Percentiles rank a stretch among this genome's conserved stretches.
Conservation (phyloP, 2,329 filamentous ascomycete genomes). For the Cladophialophora immunda region DNA sequence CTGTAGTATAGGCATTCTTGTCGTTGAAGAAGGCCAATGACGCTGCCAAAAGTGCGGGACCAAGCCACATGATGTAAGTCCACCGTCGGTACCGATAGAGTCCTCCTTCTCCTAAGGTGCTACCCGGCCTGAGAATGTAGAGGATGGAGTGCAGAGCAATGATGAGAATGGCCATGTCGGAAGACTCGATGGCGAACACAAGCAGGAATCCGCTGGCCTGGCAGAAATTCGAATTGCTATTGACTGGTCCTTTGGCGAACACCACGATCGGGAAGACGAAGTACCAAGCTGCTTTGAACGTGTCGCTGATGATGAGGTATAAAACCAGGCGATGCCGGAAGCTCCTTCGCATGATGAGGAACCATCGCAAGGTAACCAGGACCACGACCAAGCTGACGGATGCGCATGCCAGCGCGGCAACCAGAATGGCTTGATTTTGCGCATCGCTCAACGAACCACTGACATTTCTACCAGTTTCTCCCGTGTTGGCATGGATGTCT, state of each 20-base stretch:
- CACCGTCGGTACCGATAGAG: constrained; percentile 72
- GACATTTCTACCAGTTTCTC: background rate
- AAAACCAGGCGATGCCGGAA: constrained; percentile 81
- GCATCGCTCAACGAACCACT: constrained; percentile 20
- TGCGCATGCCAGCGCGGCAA: constrained; percentile 55
- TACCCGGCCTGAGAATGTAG: constrained; percentile 71
- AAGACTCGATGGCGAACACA: constrained; percentile 70
- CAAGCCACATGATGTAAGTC: constrained; percentile 66
- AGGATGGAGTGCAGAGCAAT: constrained; percentile 77
- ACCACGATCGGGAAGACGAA: constrained; percentile 70
- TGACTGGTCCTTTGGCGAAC: constrained; percentile 61
- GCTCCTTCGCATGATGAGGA: constrained; percentile 74
- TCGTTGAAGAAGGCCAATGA: constrained; percentile 69
- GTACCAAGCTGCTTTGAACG: constrained; percentile 74
- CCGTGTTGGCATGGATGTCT: background rate
- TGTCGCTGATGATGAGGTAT: constrained; percentile 75
- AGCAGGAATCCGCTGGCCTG: constrained; percentile 75
- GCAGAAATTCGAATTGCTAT: constrained; percentile 66
- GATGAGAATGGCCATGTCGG: constrained; percentile 74
- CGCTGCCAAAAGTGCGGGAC: constrained; percentile 68
- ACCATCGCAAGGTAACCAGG: constrained; percentile 72
- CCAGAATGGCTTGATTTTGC: constrained; percentile 48
- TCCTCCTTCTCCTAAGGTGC: constrained; percentile 62
- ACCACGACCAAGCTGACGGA: constrained; percentile 66
- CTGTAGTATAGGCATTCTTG: constrained; percentile 64